These are phyloP conservation scores for Amphichorda felina DNA, from an alignment of 2,329 filamentous ascomycete species.

Conservation along the genomic window DNA sequence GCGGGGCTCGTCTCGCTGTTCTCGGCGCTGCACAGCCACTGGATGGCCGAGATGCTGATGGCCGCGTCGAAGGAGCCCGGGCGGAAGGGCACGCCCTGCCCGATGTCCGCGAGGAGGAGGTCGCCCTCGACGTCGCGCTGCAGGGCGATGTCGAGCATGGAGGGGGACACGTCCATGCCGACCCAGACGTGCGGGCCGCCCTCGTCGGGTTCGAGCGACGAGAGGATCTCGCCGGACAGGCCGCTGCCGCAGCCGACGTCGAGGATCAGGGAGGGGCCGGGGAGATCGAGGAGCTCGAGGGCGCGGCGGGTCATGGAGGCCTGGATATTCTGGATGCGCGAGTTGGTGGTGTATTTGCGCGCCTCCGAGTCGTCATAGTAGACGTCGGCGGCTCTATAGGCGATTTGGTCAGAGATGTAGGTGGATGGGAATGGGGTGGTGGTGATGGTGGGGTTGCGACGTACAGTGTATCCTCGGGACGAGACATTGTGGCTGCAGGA, in stretches of 20 bases:
- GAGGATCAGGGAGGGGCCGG: constrained; percentile 73
- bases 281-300: constrained; percentile 78
- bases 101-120: constrained; percentile 87
- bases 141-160: constrained; percentile 93
- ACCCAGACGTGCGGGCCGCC: constrained; percentile 89
- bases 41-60: constrained; percentile 89
- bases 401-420: constrained; percentile 2
- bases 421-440: constrained; percentile 13
- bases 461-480: constrained; percentile 89
- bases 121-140: constrained; percentile 90
- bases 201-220: constrained; percentile 52
- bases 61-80: constrained; percentile 89
- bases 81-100: constrained; percentile 89
- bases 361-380: constrained; percentile 96
- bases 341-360: constrained; percentile 93
- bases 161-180: constrained; percentile 90
- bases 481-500: constrained; percentile 61
- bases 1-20: constrained; percentile 71
- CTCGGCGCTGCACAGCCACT: constrained; percentile 97
- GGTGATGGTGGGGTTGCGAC: constrained; percentile 15
- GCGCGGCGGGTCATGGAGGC: constrained; percentile 89
- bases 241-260: constrained; percentile 96
- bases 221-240: constrained; percentile 87
- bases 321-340: constrained; percentile 91
- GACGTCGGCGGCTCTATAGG: constrained; percentile 75